These are phyloP conservation scores for Chlamydomonas eustigma DNA, from an alignment of 139 green algal species.

Conservation along the genomic window DNA sequence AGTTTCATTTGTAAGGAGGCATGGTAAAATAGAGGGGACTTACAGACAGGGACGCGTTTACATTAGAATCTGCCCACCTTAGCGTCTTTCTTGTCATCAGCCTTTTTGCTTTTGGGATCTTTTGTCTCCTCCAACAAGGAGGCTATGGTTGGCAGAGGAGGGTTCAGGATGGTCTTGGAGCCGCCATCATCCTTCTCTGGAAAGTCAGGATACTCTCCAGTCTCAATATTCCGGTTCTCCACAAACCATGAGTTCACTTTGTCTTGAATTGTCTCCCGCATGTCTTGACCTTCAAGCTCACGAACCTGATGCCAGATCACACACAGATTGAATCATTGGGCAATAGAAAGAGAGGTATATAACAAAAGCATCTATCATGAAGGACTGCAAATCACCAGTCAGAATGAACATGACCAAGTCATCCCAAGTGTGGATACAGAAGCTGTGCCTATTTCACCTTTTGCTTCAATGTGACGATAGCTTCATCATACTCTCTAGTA, in stretches of 20 bases:
- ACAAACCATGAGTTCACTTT: conserved; percentile 89
- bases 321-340: no score
- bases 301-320: conserved; percentile 17
- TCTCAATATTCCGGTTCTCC: conserved; percentile 69
- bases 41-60: no score
- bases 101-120: conserved; percentile 39
- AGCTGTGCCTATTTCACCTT: conserved; percentile 60
- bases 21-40: no score
- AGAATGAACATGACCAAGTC: no score
- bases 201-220: conserved; percentile 77
- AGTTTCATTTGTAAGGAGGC: no score
- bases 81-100: conserved; percentile 29
- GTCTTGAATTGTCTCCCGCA: conserved; percentile 85
- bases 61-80: conserved; percentile 18
- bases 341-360: no score
- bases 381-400: neutral
- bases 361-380: no score
- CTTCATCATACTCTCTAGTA: conserved; percentile 61
- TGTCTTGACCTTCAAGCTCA: conserved; percentile 77
- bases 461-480: conserved; percentile 61
- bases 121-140: conserved; percentile 38
- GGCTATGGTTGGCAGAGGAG: conserved; percentile 47
- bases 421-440: no score
- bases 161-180: conserved; percentile 43
- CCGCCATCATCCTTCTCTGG: conserved; percentile 70